A percentile compares a stretch with the other conserved stretches of the same genome.
These are phyloP conservation scores for Larix kaempferi DNA, from an alignment of 75 land plant genomes.

Conservation along the genomic window DNA sequence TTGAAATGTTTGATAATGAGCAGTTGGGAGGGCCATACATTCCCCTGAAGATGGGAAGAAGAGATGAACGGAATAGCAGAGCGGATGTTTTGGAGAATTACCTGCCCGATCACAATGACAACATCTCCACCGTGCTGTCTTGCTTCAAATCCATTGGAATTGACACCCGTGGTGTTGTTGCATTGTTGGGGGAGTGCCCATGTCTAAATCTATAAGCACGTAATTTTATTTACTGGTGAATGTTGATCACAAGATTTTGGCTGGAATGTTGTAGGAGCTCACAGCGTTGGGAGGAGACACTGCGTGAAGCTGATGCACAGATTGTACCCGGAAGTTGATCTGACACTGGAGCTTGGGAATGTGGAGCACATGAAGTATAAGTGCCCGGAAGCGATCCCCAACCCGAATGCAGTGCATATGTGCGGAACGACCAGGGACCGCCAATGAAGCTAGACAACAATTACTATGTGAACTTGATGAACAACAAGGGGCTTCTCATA, in stretches of 20 bases:
- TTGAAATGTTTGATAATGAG: too few relatives aligned
- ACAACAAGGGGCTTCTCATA: too few relatives aligned
- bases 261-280: too few relatives aligned
- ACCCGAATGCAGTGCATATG: conserved; percentile 73
- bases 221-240: too few relatives aligned
- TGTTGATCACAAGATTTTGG: too few relatives aligned
- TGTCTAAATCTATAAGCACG: not conserved
- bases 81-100: conserved; percentile 42
- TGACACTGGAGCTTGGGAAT: conserved; percentile 58
- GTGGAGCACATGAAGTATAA: conserved; percentile 62
- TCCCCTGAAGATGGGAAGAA: conserved; percentile 64
- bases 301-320: conserved; percentile 77
- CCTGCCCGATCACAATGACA: too few relatives aligned
- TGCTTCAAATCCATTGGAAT: too few relatives aligned
- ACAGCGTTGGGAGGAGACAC: conserved; percentile 85
- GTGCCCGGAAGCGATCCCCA: conserved; percentile 65
- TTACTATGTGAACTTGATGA: too few relatives aligned
- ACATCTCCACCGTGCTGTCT: too few relatives aligned
- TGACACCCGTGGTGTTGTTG: too few relatives aligned
- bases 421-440: conserved; percentile 78
- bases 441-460: too few relatives aligned
- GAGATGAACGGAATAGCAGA: conserved; percentile 61
- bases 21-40: too few relatives aligned
- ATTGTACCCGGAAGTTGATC: conserved; percentile 76
- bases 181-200: conserved; percentile 71